These are phyloP conservation scores for Neonothopanus nambi DNA, from an alignment of 1,284 basidiomycete species.

Conservation along the genomic window DNA sequence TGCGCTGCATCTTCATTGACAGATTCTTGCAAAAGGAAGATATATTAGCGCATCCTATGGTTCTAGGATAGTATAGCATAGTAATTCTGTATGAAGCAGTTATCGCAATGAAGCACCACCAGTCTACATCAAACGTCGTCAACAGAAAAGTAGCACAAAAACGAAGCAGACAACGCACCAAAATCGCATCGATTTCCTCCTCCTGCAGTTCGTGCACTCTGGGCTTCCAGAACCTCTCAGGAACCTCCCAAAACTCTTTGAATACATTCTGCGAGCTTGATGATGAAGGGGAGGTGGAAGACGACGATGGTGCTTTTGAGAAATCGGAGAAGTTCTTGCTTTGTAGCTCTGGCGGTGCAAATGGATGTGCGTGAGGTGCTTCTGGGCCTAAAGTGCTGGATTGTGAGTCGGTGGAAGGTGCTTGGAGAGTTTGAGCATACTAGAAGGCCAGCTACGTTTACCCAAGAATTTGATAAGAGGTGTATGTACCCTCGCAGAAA, in stretches of 20 bases:
- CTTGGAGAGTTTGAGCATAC: constrained; percentile 32
- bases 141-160: not conserved
- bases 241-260: constrained; percentile 81
- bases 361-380: constrained; percentile 71
- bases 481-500: constrained; percentile 42
- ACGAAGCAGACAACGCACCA: constrained; percentile 50
- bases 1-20: no score
- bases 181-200: constrained; percentile 76
- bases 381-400: constrained; percentile 46
- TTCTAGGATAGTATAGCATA: not conserved
- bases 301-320: constrained; percentile 49
- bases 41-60: no score
- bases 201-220: constrained; percentile 57
- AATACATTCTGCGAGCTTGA: constrained; percentile 37
- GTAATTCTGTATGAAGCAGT: constrained; percentile 16
- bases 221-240: constrained; percentile 66
- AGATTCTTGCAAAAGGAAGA: no score
- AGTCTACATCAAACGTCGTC: constrained; percentile 45
- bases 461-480: constrained; percentile 85
- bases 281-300: constrained; percentile 26
- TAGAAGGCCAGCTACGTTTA: constrained; percentile 60
- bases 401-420: constrained; percentile 4
- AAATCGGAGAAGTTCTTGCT: constrained; percentile 64
- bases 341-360: constrained; percentile 65
- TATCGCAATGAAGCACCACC: constrained; percentile 67